Base-by-base conservation (phyloP, 2,329 filamentous ascomycete species). In the Colletotrichum sp. region DNA sequence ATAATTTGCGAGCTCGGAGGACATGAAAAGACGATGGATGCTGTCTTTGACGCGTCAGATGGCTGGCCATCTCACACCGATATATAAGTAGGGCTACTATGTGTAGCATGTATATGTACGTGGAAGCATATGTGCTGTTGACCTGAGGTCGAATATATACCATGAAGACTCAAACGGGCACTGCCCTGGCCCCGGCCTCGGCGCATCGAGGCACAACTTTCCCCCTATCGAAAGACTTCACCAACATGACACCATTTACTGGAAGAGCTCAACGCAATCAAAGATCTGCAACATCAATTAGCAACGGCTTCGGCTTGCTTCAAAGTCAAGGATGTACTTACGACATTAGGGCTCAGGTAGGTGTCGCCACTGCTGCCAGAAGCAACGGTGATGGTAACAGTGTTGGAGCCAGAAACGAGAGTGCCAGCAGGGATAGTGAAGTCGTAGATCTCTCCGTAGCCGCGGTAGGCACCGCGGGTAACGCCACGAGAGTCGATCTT, bases 401-500 rank as follows among this genome's bases (percentile, higher is more conserved):
- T 93, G 79, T 94, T 94, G 9, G 83, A 83, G 1, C 92, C 93
- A n/a, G 85, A 84, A 9, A 90, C 86, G 63, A 94, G 86, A 4
- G 86, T 92, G 1, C 91, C 92, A 3, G 89, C 84, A 1, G 92
- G 91, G 63, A 94, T 89, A n/a, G 83, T 84, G 61, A 91, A 88
- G 75, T 92, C 88, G 79, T 94, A 94, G 7, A 93, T 88, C 78
- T 94, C 92, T 6, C 92, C 92, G 69, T 87, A 85, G 0, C 92
- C 92, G 9, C 92, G 86, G 79, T 94, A 94, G 0, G 91, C 91
- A 13, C 92, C 93, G 14, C 93, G 86, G 1, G 92, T 94, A 3
- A 94, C 88, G 14, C 92, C 92, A 18, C 92, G 87, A 6, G 90
- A 92, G 81, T 94, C 89, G 65, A 94, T 91, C 83, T 93, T 92